Evolutionary conservation across 1,284 basidiomycete species (phyloP), one percentile per base, ranked within the genome.

Genomic region (Leccinum subfulvum): DNA sequence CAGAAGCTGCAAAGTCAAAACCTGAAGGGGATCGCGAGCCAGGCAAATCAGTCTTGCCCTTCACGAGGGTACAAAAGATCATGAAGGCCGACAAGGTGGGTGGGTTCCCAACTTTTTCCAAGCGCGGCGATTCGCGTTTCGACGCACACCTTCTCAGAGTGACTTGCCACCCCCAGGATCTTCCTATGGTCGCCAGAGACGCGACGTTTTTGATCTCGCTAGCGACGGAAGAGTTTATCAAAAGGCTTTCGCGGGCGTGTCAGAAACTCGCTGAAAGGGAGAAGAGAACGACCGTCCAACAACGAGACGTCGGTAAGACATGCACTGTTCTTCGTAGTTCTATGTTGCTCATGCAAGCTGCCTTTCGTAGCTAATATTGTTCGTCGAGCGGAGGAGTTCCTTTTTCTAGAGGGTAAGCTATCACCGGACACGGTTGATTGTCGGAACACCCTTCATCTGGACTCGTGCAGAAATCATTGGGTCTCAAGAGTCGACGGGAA

Each of bases 171-270:
- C 54, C 26, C 30, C 30, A 92, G 90, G 91, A 92, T 47, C 81
- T 93, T 59, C 85, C 88, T 0, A 85, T 86, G 54, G 79, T 92
- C 4, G 85, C 89, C 9, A 86, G 81, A 70, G 90, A 93, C 59
- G 91, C 90, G 10, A 84, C 85, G 0, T 84, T 89, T 66, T 74
- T 90, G 26, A 88, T 93, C 60, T 87, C 90, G 26, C 76, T 91
- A 47, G 91, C 91, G 3, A 85, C 91, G 49, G 91, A 93, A 72
- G 87, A 90, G 70, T 92, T 93, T 64, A 87, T 92, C 55, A 85
- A 83, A 71, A 80, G 84, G 47, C 72, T 93, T 30, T 79, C 81
- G 5, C 81, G 86, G 62, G 87, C 88, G 1, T 83, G 81, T 18
- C 83, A 89, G 64, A 78, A 77, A 60, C 79, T 84, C 8, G 89